Evolutionary conservation across 208 protist genomes (phyloP).

Genomic region (Leishmania tarentolae): DNA sequence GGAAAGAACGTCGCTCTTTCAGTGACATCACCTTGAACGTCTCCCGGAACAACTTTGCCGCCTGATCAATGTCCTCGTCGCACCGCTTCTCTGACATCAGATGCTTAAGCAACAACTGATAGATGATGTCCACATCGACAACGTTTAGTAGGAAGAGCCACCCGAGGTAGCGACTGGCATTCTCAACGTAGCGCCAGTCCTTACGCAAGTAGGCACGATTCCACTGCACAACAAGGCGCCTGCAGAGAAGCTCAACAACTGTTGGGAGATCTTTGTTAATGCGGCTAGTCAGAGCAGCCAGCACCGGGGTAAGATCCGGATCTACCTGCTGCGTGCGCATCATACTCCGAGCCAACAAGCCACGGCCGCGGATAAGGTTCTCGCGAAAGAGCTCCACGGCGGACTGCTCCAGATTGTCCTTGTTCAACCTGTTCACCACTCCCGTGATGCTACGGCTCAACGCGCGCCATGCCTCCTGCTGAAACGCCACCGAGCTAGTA

Average conservation of each 20-base stretch:
- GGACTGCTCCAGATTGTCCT: slow-evolving; percentile 93
- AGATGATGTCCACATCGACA: slow-evolving; percentile 72
- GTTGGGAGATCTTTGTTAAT: slow-evolving; percentile 98
- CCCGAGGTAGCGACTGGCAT: slow-evolving; percentile 65
- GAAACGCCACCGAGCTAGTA: slow-evolving; percentile 48
- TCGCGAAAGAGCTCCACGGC: slow-evolving; percentile 96
- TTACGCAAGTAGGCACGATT: slow-evolving; percentile 81
- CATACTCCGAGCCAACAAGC: slow-evolving; percentile 93
- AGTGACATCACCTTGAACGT: slow-evolving; percentile 76
- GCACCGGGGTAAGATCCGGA: slow-evolving; percentile 95
- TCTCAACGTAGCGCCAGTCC: slow-evolving; percentile 89
- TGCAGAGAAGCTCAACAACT: slow-evolving; percentile 94
- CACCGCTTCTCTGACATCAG: slow-evolving; percentile 78
- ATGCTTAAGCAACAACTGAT: slow-evolving; percentile 77
- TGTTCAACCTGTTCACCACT: slow-evolving; percentile 97
- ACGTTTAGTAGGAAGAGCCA: slow-evolving; percentile 85
- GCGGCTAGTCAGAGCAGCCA: slow-evolving; percentile 94
- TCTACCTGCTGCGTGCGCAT: slow-evolving; percentile 96
- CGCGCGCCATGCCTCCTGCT: slow-evolving; percentile 96
- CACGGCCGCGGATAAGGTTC: slow-evolving; percentile 97
- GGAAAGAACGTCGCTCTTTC: slow-evolving; percentile 59
- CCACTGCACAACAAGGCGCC: slow-evolving; percentile 93
- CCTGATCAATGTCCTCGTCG: slow-evolving; percentile 96
- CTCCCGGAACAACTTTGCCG: slow-evolving; percentile 70
- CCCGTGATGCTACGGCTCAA: slow-evolving; percentile 97